phyloP scores from a whole-genome alignment of 306 rosid genomes.

The Castanea crenata region DNA sequence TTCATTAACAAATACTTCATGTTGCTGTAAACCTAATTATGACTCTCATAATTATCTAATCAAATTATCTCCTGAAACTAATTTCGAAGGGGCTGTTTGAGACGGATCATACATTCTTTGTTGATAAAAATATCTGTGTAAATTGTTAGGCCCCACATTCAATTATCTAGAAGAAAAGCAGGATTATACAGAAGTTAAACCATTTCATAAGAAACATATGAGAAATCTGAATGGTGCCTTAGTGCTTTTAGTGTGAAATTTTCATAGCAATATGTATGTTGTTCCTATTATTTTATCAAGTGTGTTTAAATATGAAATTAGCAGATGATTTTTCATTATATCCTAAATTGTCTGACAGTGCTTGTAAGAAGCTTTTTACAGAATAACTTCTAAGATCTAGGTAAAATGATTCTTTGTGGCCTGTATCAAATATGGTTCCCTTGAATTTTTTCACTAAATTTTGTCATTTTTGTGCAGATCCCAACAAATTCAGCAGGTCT shows the following conservation, averaged over 20 bases:
- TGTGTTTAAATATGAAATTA: background rate
- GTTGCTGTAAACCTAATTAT: background rate
- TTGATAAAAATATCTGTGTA: background rate
- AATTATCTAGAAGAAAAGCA: background rate
- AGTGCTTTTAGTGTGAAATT: background rate
- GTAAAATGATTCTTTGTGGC: background rate
- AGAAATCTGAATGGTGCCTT: background rate
- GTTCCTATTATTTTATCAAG: background rate
- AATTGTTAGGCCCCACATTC: background rate
- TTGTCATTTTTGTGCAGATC: conserved; percentile 47
- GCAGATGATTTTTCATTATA: background rate
- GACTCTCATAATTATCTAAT: background rate
- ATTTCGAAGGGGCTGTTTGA: background rate
- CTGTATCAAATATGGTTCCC: background rate
- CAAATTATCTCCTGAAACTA: background rate
- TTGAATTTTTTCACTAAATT: background rate
- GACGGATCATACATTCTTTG: background rate
- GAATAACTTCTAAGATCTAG: no score
- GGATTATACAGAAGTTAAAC: background rate
- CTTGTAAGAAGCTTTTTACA: background rate
- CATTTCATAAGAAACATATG: background rate
- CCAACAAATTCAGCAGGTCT: conserved; percentile 87
- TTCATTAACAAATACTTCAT: background rate
- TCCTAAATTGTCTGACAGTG: background rate
- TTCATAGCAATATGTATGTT: background rate